Base-by-base conservation (phyloP, 331 rosid species). In the Malus hybrid region DNA sequence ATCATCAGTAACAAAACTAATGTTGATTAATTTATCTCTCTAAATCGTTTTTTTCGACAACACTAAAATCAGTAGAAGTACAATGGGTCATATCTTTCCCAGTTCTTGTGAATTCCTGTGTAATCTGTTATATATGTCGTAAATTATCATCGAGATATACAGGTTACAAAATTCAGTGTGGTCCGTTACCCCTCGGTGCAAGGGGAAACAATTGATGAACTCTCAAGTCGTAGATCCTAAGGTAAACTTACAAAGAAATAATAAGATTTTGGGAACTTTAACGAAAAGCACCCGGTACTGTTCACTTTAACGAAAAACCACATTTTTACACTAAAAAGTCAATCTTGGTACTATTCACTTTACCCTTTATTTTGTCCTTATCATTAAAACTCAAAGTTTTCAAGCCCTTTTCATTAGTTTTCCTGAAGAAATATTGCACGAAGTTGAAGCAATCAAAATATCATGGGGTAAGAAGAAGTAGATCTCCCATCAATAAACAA, bases 101-200 rank as follows among this genome's bases (percentile, higher is more conserved):
- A 3, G 32, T 65, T 65, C 55, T 8, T 76, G 55, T 46, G 60
- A 32, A 24, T 7, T 34, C 64, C 5, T 31, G 32, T 61, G 50
- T 69, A 60, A 59, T 31, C 55, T 20, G 19, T 61, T 36, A 59
- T 59, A 55, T 20, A 76, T 14, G 50, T 46, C 16, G 29, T n/a
- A 60, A 65, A 65, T 27, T 59, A 20, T 59, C 13, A 59, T 54
- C 52, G 68, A 57, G 66, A 60, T n/a, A 74, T 68, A 70, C 74
- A 73, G 77, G 80, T 80, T 82, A 88, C 89, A 80, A 86, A 86
- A 80, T 70, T 82, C 50, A 71, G 36, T 69, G 76, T 42, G 82
- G 69, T 62, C 65, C 56, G 22, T 22, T 55, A 74, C 6, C 33
- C 67, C 77, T 39, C 18, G 4, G 3, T 16, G 32, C 27, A 14